Conservation (phyloP, 139 green algal genomes). For the Tetradesmus lagerheimii region DNA sequence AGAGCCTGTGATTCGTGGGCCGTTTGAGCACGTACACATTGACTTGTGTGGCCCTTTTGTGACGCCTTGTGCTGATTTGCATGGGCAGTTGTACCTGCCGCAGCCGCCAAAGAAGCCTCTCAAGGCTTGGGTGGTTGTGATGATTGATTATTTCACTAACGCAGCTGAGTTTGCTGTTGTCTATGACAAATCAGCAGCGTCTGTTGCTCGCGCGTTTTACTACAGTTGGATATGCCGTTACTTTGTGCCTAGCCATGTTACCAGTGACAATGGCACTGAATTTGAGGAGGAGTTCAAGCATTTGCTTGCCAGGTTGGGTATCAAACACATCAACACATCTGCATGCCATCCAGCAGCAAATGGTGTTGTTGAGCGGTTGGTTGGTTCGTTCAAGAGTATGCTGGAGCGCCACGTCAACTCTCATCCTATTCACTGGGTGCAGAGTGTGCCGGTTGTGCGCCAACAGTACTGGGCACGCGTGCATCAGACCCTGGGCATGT, state of each 20-base stretch:
- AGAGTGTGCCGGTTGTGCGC: no score
- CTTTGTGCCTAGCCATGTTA: not conserved
- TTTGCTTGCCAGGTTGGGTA: not conserved
- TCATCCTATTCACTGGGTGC: no score
- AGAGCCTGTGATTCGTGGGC: constrained; percentile 41
- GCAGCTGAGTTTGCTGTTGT: not conserved
- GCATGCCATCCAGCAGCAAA: constrained; percentile 29
- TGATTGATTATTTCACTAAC: not conserved
- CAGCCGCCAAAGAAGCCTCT: no score
- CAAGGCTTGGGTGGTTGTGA: no score
- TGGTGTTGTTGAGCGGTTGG: not conserved
- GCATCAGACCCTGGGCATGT: no score
- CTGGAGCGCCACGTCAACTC: no score
- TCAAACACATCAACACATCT: no score
- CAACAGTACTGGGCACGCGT: no score
- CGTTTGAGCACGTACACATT: constrained; percentile 22
- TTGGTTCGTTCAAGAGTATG: no score
- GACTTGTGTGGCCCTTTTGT: not conserved
- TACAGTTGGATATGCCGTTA: not conserved
- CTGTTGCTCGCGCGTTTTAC: no score
- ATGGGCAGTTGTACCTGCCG: not conserved
- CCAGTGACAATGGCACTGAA: constrained; percentile 7
- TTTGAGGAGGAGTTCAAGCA: not conserved
- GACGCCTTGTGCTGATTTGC: not conserved
- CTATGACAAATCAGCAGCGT: not conserved